Evolutionary conservation across 768 basidiomycete genomes (phyloP).

Genomic region (Macrocybe gigantea): DNA sequence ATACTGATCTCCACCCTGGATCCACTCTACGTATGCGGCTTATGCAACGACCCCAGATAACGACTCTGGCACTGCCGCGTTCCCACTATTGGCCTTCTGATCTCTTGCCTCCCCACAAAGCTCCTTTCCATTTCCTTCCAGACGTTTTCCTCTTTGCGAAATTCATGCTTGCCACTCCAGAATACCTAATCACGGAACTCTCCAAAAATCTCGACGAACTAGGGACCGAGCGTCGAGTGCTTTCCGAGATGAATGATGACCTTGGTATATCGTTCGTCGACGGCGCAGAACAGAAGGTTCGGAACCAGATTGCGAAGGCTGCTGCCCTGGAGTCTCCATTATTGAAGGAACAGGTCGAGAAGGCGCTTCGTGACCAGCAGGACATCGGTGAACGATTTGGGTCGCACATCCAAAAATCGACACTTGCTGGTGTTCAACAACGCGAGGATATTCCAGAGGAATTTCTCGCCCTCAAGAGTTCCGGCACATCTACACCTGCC

Average conservation of each 20-base stretch:
- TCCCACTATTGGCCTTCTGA: slow-evolving; percentile 94
- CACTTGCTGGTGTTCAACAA: slow-evolving; percentile 17
- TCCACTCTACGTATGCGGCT: slow-evolving; percentile 78
- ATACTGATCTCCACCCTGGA: slow-evolving; percentile 41
- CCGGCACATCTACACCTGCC: slow-evolving; percentile 9
- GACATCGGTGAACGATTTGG: slow-evolving; percentile 44
- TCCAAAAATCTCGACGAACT: slow-evolving; percentile 69
- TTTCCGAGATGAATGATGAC: slow-evolving; percentile 66
- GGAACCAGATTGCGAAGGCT: slow-evolving; percentile 77
- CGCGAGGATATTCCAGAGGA: slow-evolving; percentile 48
- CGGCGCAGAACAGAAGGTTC: slow-evolving; percentile 67
- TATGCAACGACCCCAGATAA: slow-evolving; percentile 89
- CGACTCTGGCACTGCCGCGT: slow-evolving; percentile 89
- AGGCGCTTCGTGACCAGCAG: slow-evolving; percentile 48
- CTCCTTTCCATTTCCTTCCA: slow-evolving; percentile 94
- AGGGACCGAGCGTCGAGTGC: slow-evolving; percentile 56
- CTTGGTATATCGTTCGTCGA: slow-evolving; percentile 78
- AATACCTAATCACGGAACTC: slow-evolving; percentile 73
- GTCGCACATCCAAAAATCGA: slow-evolving; percentile 21
- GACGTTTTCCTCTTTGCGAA: slow-evolving; percentile 84
- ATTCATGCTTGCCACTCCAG: slow-evolving; percentile 94
- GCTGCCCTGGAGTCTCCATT: slow-evolving; percentile 63
- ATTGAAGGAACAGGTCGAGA: slow-evolving; percentile 63
- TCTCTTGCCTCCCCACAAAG: slow-evolving; percentile 83
- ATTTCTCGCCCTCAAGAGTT: slow-evolving; percentile 42